These are phyloP conservation scores for Acanthochlamys bracteata DNA, from an alignment of 106 monocot species.

Conservation along the genomic window DNA sequence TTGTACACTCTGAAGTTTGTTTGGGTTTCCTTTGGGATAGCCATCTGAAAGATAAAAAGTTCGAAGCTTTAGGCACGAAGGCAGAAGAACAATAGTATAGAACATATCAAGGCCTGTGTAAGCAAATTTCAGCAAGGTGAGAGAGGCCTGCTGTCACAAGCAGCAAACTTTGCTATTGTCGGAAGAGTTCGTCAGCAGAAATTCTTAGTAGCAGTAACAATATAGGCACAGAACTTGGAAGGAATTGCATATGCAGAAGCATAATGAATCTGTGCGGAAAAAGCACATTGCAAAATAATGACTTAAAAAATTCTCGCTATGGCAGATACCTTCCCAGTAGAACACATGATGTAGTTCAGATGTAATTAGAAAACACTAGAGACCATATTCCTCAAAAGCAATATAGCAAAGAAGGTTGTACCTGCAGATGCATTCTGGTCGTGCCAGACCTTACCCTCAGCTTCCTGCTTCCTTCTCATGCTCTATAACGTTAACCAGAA, in stretches of 20 bases:
- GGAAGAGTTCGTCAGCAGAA: not conserved
- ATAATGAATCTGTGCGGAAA: too few relatives aligned
- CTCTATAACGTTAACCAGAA: not conserved
- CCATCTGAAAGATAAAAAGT: conserved; percentile 2
- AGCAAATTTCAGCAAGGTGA: too few relatives aligned
- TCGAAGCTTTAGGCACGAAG: not conserved
- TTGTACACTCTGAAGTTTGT: not conserved
- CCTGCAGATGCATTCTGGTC: not conserved
- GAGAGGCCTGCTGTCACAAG: not conserved
- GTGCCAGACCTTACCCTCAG: conserved; percentile 1
- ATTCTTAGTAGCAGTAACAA: too few relatives aligned
- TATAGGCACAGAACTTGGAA: too few relatives aligned
- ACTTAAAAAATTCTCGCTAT: not conserved
- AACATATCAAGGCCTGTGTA: too few relatives aligned
- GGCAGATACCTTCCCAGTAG: not conserved
- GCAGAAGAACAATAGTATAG: not conserved
- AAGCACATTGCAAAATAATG: too few relatives aligned
- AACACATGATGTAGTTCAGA: not conserved
- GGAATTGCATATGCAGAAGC: too few relatives aligned
- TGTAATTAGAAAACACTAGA: not conserved
- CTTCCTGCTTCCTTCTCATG: not conserved
- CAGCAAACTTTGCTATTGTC: not conserved
- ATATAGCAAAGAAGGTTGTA: not conserved
- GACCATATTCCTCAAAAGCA: not conserved
- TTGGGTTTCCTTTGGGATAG: not conserved